phyloP scores from a whole-genome alignment of 345 rosid species.

The Reutealis trisperma region DNA sequence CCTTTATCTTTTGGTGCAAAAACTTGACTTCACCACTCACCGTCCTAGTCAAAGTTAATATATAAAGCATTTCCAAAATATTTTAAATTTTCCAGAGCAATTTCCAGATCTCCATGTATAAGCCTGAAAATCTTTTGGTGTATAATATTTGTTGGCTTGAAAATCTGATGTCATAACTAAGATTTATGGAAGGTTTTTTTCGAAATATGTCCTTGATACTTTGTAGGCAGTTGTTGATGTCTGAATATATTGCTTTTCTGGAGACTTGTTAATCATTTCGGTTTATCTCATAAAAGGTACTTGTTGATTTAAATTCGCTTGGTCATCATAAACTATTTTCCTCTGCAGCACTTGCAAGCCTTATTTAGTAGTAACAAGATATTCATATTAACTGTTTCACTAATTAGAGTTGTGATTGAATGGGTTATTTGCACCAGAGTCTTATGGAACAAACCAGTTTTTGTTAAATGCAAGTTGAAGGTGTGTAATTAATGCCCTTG shows the following conservation, averaged over 20 bases:
- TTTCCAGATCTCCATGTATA: too few relatives aligned
- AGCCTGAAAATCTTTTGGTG: too few relatives aligned
- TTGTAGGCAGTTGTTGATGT: not conserved
- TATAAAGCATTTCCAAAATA: not conserved
- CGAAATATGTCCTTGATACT: too few relatives aligned
- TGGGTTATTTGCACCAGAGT: not conserved
- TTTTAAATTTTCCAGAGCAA: too few relatives aligned
- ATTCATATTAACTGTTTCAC: not conserved
- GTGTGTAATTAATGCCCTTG: too few relatives aligned
- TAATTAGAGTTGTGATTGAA: not conserved
- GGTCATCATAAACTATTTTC: too few relatives aligned
- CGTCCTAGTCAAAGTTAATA: not conserved
- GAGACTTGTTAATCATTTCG: not conserved
- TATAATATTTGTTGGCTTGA: not conserved
- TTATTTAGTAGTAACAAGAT: too few relatives aligned
- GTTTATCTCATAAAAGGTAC: not conserved
- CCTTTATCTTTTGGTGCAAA: not conserved
- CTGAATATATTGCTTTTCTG: not conserved
- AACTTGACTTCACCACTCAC: not conserved
- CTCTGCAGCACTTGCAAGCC: not conserved
- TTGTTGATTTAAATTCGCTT: not conserved
- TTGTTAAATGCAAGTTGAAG: too few relatives aligned
- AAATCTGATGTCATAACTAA: not conserved
- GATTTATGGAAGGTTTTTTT: not conserved
- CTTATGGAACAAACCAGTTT: too few relatives aligned